These are phyloP conservation scores for Albugo candida DNA, from an alignment of 352 stramenopile species.

Conservation along the genomic window DNA sequence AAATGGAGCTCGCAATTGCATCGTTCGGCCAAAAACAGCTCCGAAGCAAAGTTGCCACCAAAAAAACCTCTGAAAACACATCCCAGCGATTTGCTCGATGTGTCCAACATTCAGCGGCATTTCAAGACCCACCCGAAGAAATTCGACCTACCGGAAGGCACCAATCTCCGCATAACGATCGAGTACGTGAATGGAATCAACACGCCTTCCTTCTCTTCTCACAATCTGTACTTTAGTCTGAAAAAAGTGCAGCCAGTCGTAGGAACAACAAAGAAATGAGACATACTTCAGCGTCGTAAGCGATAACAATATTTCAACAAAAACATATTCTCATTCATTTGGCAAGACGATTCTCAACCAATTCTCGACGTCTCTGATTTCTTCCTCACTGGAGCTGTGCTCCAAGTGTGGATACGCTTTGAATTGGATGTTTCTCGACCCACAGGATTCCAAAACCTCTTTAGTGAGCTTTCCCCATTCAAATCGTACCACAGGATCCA, in stretches of 20 bases:
- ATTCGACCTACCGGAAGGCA: slow-evolving; percentile 61
- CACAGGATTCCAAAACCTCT: slow-evolving; percentile 26
- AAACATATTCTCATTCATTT: neutral
- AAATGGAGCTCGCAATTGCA: too few relatives aligned
- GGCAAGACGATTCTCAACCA: slow-evolving; percentile 43
- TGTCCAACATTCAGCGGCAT: slow-evolving; percentile 65
- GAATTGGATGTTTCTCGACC: slow-evolving; percentile 41
- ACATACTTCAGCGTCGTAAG: too few relatives aligned
- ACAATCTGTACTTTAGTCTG: slow-evolving; percentile 1
- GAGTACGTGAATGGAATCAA: neutral
- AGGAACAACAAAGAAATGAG: neutral
- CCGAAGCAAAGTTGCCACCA: too few relatives aligned
- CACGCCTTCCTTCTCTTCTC: neutral
- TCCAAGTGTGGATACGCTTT: slow-evolving; percentile 42
- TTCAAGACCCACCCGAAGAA: slow-evolving; percentile 62
- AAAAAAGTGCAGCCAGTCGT: slow-evolving; percentile 3
- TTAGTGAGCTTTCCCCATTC: slow-evolving; percentile 35
- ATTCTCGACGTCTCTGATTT: slow-evolving; percentile 37
- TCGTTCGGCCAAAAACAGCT: too few relatives aligned
- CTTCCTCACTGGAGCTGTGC: slow-evolving; percentile 38
- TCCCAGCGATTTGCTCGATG: slow-evolving; percentile 15
- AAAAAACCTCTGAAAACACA: too few relatives aligned
- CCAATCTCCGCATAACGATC: slow-evolving; percentile 23
- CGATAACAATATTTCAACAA: too few relatives aligned
- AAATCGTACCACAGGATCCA: slow-evolving; percentile 38